Conservation (phyloP, 176 grass and related monocot species). For the Aegilops sharonensis region DNA sequence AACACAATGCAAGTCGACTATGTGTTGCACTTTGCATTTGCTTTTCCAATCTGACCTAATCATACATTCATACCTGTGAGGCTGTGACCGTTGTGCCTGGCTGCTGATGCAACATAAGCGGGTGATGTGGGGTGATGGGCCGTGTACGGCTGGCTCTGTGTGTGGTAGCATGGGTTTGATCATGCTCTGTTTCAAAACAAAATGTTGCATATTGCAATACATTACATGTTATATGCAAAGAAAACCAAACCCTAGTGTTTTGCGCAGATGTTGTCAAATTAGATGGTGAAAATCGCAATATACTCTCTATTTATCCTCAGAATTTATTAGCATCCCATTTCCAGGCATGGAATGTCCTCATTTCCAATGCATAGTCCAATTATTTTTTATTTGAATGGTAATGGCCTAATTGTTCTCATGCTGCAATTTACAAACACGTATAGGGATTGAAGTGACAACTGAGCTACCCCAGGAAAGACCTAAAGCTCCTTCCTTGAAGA, state of each 20-base stretch:
- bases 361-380: not conserved
- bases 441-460: constrained; percentile 46
- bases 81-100: not conserved
- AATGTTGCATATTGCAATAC: not conserved
- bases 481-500: constrained; percentile 29
- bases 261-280: not conserved
- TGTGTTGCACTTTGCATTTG: not conserved
- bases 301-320: not conserved
- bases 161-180: not conserved
- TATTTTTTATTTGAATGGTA: not conserved
- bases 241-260: not conserved
- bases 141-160: not conserved
- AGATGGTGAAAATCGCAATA: not conserved
- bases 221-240: not conserved
- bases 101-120: not conserved
- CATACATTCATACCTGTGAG: not conserved
- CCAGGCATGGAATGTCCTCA: not conserved
- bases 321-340: not conserved
- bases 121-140: not conserved
- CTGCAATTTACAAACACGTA: not conserved
- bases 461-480: constrained; percentile 50
- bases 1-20: not conserved
- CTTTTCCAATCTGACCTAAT: not conserved
- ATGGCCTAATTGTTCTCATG: constrained; percentile 13
- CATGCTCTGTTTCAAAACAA: not conserved